These are phyloP conservation scores for Puccinia triticina DNA, from an alignment of 1,284 basidiomycete genomes.

Conservation along the genomic window DNA sequence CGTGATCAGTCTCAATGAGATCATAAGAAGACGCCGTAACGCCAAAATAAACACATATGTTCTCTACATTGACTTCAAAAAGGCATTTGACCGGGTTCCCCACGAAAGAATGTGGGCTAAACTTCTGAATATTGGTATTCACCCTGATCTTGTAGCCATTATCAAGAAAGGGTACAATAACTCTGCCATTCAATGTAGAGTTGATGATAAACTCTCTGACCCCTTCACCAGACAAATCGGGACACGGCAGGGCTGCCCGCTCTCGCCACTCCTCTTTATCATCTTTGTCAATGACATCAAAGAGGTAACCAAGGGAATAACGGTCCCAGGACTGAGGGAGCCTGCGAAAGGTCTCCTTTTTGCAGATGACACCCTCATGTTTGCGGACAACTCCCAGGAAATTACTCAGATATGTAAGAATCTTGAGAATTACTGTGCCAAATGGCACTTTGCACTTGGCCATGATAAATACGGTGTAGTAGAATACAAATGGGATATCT, in stretches of 20 bases:
- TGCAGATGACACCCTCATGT: slow-evolving; percentile 34
- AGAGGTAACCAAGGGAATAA: background rate
- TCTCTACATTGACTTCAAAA: slow-evolving; percentile 31
- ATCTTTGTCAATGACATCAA: slow-evolving; percentile 35
- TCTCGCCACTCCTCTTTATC: slow-evolving; percentile 24
- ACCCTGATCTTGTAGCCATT: background rate
- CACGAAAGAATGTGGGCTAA: slow-evolving; percentile 22
- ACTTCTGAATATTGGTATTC: background rate
- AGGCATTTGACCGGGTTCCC: slow-evolving; percentile 34
- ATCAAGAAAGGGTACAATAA: background rate
- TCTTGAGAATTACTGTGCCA: background rate
- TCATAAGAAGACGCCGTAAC: background rate
- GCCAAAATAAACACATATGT: background rate
- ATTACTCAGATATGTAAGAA: background rate
- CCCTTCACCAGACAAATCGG: no score
- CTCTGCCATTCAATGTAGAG: no score
- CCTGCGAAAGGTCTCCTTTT: background rate
- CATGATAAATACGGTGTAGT: slow-evolving; percentile 23
- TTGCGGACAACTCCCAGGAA: background rate
- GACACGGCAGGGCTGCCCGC: slow-evolving; percentile 2
- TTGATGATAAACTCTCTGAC: no score
- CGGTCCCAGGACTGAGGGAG: background rate
- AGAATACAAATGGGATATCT: background rate
- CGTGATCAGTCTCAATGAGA: background rate
- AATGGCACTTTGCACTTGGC: slow-evolving; percentile 34